These are phyloP conservation scores for Hypomyces rosellus DNA, from an alignment of 2,329 filamentous ascomycete genomes.

Conservation along the genomic window DNA sequence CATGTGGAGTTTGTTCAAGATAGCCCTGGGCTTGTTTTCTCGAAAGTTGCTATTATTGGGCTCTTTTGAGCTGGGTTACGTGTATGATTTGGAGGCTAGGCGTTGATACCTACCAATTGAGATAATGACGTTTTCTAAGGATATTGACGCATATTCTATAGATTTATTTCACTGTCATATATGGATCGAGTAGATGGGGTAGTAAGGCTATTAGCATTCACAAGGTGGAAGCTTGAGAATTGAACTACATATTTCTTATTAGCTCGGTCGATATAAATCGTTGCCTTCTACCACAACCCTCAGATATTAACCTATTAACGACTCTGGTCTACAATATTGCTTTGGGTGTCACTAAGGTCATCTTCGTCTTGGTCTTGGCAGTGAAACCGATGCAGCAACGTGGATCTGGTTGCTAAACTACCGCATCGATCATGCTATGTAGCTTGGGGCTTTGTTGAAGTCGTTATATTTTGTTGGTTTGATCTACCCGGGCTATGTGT, in stretches of 20 bases:
- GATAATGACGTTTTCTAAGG: constrained; percentile 13
- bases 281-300: neutral
- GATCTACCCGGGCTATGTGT: too few relatives aligned
- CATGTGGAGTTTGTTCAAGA: constrained; percentile 31
- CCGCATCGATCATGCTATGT: too few relatives aligned
- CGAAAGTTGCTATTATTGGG: constrained; percentile 14
- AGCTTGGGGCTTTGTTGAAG: too few relatives aligned
- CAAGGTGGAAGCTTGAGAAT: neutral
- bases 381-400: too few relatives aligned
- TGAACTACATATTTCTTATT: neutral
- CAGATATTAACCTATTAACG: too few relatives aligned
- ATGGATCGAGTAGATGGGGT: too few relatives aligned
- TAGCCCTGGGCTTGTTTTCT: constrained; percentile 23
- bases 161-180: too few relatives aligned
- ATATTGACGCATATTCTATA: neutral
- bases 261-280: neutral
- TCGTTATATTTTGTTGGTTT: too few relatives aligned
- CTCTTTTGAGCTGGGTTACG: constrained; percentile 15
- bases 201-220: neutral
- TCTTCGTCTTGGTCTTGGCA: too few relatives aligned
- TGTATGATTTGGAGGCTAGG: constrained; percentile 41
- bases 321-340: too few relatives aligned
- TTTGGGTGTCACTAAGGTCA: too few relatives aligned
- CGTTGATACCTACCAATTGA: constrained; percentile 43
- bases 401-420: too few relatives aligned